Conservation (phyloP, 1,139 yeast genomes). For the Saccharomyces hybrid region DNA sequence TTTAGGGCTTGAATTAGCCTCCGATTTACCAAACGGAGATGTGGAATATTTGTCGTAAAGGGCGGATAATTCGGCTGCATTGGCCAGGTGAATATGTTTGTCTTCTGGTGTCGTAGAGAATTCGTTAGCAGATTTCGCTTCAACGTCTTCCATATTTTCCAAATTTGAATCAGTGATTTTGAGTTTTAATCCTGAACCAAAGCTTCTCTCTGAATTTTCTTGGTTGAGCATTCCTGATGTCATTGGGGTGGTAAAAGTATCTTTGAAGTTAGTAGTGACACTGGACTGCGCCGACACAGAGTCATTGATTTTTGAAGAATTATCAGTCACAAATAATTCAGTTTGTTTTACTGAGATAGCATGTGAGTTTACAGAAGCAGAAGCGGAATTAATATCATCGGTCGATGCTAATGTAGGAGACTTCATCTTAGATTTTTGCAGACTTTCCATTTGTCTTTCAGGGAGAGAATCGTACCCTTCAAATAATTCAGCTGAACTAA, state of each 20-base stretch:
- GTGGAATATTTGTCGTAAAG: conserved; percentile 16
- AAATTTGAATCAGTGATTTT: neutral
- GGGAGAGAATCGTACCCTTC: conserved; percentile 12
- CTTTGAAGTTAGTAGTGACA: neutral
- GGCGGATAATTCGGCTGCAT: conserved; percentile 8
- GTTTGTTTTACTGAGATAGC: neutral
- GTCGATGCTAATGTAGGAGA: neutral
- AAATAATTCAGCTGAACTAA: conserved; percentile 30
- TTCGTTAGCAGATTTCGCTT: neutral
- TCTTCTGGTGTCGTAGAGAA: neutral
- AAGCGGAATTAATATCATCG: neutral
- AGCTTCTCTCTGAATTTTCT: neutral
- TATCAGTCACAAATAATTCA: neutral
- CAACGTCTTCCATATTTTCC: neutral
- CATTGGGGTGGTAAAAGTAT: neutral
- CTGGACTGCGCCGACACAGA: conserved; percentile 2
- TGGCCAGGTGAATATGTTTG: neutral
- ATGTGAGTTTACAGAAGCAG: neutral
- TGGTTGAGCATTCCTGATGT: neutral
- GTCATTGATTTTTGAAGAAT: conserved; percentile 1
- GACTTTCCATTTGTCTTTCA: neutral
- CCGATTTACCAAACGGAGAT: conserved; percentile 11
- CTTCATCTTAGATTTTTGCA: neutral
- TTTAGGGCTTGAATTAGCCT: neutral
- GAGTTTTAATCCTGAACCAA: neutral